Conservation (phyloP, 805 yeast genomes). For the Candida nemodendra region DNA sequence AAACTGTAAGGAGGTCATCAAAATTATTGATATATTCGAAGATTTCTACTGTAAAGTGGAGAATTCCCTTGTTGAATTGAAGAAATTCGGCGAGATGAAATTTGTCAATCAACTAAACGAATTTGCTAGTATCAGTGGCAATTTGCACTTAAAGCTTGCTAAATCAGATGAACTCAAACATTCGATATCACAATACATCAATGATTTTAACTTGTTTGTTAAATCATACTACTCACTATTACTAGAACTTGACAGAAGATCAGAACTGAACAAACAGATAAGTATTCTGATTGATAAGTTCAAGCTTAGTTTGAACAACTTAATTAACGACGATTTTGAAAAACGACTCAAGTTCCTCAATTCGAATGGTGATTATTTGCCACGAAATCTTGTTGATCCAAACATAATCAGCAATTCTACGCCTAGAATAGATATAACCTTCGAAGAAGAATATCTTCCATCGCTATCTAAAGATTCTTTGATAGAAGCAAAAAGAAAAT, state of each 20-base stretch:
- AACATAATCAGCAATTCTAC: conserved; percentile 21
- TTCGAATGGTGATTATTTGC: conserved; percentile 54
- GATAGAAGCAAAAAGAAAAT: conserved; percentile 17
- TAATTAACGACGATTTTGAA: conserved; percentile 44
- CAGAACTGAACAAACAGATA: conserved; percentile 40
- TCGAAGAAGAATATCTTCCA: conserved; percentile 25
- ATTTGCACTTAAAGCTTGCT: conserved; percentile 11
- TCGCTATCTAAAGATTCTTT: conserved; percentile 15
- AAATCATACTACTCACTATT: conserved; percentile 51
- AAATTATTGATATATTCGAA: conserved; percentile 22
- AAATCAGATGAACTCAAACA: conserved; percentile 14
- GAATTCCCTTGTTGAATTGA: conserved; percentile 20
- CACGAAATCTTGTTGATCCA: conserved; percentile 36
- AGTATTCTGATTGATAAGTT: conserved; percentile 40
- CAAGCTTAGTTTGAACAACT: conserved; percentile 35
- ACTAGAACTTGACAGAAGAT: conserved; percentile 53
- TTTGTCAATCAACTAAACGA: conserved; percentile 19
- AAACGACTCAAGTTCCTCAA: conserved; percentile 43
- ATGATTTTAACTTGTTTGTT: conserved; percentile 51
- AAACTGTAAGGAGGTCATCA: conserved; percentile 29
- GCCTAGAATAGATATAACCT: conserved; percentile 23
- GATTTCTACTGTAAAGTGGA: conserved; percentile 19
- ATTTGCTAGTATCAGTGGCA: conserved; percentile 14
- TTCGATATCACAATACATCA: conserved; percentile 26
- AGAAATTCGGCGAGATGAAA: conserved; percentile 32